These are phyloP conservation scores for Penicillium simplicissimum DNA, from an alignment of 495 filamentous ascomycete species.

Conservation along the genomic window DNA sequence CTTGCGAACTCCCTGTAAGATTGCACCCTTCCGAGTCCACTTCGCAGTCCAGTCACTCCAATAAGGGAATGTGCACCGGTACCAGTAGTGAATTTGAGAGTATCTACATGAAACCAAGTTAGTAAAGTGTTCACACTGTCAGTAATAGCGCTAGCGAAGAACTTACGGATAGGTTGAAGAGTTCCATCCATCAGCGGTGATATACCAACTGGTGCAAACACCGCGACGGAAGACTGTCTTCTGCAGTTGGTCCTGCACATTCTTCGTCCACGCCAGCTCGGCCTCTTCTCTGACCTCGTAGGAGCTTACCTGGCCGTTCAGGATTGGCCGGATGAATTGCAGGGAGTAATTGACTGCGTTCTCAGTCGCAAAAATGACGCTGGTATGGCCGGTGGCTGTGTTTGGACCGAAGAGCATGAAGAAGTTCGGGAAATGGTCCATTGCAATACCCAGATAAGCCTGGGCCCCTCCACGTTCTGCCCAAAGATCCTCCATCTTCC, in stretches of 20 bases:
- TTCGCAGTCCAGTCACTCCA: conserved; percentile 57
- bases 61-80: conserved; percentile 55
- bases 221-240: conserved; percentile 54
- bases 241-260: conserved; percentile 54
- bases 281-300: conserved; percentile 53
- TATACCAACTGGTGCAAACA: conserved; percentile 60
- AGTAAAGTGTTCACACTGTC: background rate
- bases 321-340: conserved; percentile 44
- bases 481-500: conserved; percentile 55
- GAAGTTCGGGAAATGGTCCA: conserved; percentile 69
- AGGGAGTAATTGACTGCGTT: conserved; percentile 56
- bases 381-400: conserved; percentile 62
- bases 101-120: conserved; percentile 31
- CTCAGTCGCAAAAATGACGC: conserved; percentile 60
- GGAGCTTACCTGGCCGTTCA: conserved; percentile 41
- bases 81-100: conserved; percentile 50
- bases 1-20: conserved; percentile 26
- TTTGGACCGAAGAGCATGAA: conserved; percentile 70
- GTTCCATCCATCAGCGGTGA: conserved; percentile 58
- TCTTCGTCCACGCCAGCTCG: conserved; percentile 53
- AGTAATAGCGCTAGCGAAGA: no score
- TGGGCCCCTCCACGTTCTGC: conserved; percentile 60
- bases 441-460: conserved; percentile 63
- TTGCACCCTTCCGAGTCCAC: conserved; percentile 49
- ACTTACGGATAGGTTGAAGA: conserved; percentile 60